Evolutionary conservation across 139 green algal species (phyloP).

Genomic region (Marvania coccoides): DNA sequence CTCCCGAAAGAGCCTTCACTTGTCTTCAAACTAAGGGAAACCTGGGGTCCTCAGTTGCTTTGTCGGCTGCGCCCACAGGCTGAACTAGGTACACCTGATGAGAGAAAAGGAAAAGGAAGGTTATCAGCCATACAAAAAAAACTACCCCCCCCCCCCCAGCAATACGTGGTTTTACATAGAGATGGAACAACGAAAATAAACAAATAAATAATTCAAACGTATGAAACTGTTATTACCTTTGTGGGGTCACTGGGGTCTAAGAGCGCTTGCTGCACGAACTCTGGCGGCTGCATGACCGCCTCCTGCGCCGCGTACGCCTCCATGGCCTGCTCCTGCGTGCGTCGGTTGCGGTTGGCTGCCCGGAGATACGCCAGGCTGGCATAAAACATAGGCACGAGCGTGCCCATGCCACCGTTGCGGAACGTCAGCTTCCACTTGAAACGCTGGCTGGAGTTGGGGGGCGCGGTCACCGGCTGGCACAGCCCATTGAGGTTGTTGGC

Average conservation of each 20-base stretch:
- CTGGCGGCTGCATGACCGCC: not conserved
- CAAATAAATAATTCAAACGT: not conserved
- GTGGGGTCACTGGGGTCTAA: conserved; percentile 19
- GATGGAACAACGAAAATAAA: too few species aligned
- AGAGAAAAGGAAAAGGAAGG: too few species aligned
- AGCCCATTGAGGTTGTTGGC: conserved; percentile 86
- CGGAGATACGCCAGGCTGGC: conserved; percentile 28
- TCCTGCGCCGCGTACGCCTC: not conserved
- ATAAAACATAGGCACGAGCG: conserved; percentile 85
- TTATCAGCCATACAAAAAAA: too few species aligned
- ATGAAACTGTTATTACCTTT: not conserved
- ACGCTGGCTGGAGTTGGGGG: conserved; percentile 50
- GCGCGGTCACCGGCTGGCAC: conserved; percentile 46
- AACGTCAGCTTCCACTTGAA: conserved; percentile 82
- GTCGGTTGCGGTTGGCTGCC: not conserved
- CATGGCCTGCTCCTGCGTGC: not conserved
- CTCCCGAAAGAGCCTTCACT: too few species aligned
- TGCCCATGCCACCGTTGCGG: conserved; percentile 73
- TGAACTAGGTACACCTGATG: conserved; percentile 13
- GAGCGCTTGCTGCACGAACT: conserved; percentile 13
- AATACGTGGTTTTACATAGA: not conserved
- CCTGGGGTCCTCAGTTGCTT: conserved; percentile 7
- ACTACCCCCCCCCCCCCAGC: too few species aligned
- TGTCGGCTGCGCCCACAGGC: conserved; percentile 1
- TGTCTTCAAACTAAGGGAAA: too few species aligned